Conservation (phyloP, 208 protist species). For the Phytomonas sp. region DNA sequence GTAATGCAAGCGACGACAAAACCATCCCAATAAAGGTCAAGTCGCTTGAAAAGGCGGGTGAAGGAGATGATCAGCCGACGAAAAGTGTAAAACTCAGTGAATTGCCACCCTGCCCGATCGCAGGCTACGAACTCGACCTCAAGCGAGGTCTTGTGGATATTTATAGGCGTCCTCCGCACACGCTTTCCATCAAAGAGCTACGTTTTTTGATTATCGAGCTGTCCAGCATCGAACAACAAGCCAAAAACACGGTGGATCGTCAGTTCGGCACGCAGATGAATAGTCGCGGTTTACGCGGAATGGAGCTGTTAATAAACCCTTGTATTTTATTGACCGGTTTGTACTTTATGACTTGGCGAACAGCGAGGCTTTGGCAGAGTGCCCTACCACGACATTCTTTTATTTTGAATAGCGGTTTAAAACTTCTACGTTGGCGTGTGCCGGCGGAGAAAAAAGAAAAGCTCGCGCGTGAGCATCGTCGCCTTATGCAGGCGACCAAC, state of each 20-base stretch:
- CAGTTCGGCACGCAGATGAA: conserved; percentile 42
- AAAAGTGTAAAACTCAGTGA: background rate
- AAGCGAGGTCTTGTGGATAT: conserved; percentile 38
- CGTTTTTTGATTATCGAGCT: conserved; percentile 41
- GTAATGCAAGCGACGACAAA: background rate
- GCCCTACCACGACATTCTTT: conserved; percentile 56
- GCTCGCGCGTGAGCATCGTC: conserved; percentile 53
- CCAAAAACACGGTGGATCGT: conserved; percentile 53
- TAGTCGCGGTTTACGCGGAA: conserved; percentile 29
- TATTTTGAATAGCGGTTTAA: conserved; percentile 34
- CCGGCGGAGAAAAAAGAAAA: conserved; percentile 33
- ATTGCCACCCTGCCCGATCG: conserved; percentile 50
- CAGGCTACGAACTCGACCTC: conserved; percentile 39
- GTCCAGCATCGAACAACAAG: conserved; percentile 47
- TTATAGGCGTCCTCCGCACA: conserved; percentile 21
- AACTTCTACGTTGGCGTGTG: conserved; percentile 30
- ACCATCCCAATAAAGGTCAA: background rate
- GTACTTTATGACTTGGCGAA: conserved; percentile 70
- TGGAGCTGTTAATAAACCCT: conserved; percentile 59
- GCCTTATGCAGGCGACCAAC: conserved; percentile 66
- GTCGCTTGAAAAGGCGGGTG: background rate
- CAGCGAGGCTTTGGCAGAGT: conserved; percentile 41
- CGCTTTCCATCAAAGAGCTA: conserved; percentile 33
- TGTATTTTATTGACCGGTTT: conserved; percentile 43
- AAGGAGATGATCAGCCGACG: background rate